Evolutionary conservation across 1,284 basidiomycete genomes (phyloP), one percentile per base, ranked within the genome.

Genomic region (Neolentinus lepideus): DNA sequence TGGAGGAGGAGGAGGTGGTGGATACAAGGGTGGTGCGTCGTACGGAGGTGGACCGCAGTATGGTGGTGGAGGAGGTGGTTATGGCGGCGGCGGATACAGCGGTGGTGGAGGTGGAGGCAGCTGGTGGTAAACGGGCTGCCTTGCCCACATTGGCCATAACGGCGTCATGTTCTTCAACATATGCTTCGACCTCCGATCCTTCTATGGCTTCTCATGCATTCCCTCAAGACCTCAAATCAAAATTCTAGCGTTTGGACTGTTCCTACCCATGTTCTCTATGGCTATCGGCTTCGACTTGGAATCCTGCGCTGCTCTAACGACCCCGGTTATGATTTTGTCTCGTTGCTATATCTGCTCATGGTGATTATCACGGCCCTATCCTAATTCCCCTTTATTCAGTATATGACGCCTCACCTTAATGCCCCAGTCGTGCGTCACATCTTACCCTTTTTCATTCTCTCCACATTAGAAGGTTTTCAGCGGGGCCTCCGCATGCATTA

Each of bases 261-360:
- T 60, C 58, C 60, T 60, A 52, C 56, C 60, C 58, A 56, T 61
- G 57, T 59, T 62, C 57, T 58, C 59, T 53, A 58, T 57, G 58
- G 59, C 55, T 51, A 50, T 60, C 29, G 47, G 22, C 55, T 45
- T 52, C 59, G 56, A 60, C 59, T 56, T 61, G 63, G 62, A 65
- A 61, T 63, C 64, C 51, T 80, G 79, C 79, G 81, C 81, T 84
- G 80, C 83, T 84, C 80, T 81, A 67, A 64, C 64, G 59, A 60
- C 61, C 63, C 58, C 63, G 63, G 38, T 63, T 67, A 61, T 63
- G 35, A 77, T 76, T 43, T 78, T 76, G 81, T 84, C 80, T 83
- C 80, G 75, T 77, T 75, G 75, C 74, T 76, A 69, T 64, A 66
- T 71, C 75, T 79, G 79, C 75, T 79, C 75, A 72, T 75, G 73